Conservation (phyloP, 805 yeast species). For the Wickerhamomyces bovis region DNA sequence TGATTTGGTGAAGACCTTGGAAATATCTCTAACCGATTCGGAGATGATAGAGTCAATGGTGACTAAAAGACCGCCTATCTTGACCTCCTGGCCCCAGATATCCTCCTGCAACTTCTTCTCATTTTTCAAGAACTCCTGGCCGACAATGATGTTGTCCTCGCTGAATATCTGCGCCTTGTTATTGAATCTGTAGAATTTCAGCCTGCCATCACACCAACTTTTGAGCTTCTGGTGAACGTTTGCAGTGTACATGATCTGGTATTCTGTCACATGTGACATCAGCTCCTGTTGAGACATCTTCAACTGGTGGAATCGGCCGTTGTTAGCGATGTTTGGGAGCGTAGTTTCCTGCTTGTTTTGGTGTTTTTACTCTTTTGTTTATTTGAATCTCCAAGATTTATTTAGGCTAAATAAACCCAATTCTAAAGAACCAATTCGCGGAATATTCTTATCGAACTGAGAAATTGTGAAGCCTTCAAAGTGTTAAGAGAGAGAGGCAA, state of each 20-base stretch:
- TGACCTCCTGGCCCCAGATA: conserved; percentile 13
- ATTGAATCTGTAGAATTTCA: conserved; percentile 18
- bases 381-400: background rate
- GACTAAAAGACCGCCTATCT: conserved; percentile 14
- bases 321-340: background rate
- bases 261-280: conserved; percentile 19
- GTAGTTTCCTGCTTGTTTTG: background rate
- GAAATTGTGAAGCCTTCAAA: background rate
- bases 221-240: conserved; percentile 18
- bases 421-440: background rate
- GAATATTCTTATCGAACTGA: background rate
- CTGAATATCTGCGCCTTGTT: conserved; percentile 16
- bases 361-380: background rate
- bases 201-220: conserved; percentile 22
- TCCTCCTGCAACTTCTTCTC: conserved; percentile 5
- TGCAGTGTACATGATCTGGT: conserved; percentile 15
- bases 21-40: conserved; percentile 13
- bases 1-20: conserved; percentile 11
- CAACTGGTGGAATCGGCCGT: background rate
- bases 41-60: conserved; percentile 10
- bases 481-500: no score
- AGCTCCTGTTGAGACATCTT: conserved; percentile 18
- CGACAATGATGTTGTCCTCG: conserved; percentile 11
- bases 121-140: conserved; percentile 13
- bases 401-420: background rate